Percentiles rank a stretch among this genome's conserved stretches.
phyloP scores from a whole-genome alignment of 176 grass and related monocot species.

The Triticum timopheevii region DNA sequence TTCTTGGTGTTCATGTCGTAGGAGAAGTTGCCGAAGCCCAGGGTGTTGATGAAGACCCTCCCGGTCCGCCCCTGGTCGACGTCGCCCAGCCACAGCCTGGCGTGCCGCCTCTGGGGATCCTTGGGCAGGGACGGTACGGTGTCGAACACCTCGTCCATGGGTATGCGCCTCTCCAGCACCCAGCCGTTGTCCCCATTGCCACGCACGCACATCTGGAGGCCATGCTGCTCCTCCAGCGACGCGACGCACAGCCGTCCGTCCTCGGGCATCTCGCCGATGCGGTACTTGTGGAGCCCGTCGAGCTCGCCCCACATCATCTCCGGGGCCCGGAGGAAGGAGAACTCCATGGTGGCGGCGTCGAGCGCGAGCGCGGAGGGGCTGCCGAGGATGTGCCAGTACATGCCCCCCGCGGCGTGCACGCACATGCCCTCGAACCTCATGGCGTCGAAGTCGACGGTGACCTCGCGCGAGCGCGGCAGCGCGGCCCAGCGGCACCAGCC shows the following conservation, averaged over 20 bases:
- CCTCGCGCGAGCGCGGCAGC: not conserved
- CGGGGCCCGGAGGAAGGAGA: not conserved
- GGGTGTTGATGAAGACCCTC: not conserved
- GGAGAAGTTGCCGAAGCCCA: not conserved
- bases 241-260: constrained; percentile 28
- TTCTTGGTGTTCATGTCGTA: constrained; percentile 15
- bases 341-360: not conserved
- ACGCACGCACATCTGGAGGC: not conserved
- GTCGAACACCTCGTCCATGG: not conserved
- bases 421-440: not conserved
- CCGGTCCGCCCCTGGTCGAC: not conserved
- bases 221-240: not conserved
- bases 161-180: not conserved
- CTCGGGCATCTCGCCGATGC: constrained; percentile 22
- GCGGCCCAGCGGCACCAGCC: constrained; percentile 6
- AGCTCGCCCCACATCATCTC: not conserved
- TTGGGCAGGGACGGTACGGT: not conserved
- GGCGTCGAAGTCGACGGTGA: not conserved
- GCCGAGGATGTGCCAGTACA: constrained; percentile 23
- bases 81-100: constrained; percentile 1
- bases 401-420: constrained; percentile 21
- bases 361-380: constrained; percentile 4
- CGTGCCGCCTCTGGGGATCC: fast-evolving
- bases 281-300: not conserved
- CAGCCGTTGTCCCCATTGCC: not conserved